Evolutionary conservation across 176 grass and related monocot genomes (phyloP).

Genomic region (Neostapfia colusana): DNA sequence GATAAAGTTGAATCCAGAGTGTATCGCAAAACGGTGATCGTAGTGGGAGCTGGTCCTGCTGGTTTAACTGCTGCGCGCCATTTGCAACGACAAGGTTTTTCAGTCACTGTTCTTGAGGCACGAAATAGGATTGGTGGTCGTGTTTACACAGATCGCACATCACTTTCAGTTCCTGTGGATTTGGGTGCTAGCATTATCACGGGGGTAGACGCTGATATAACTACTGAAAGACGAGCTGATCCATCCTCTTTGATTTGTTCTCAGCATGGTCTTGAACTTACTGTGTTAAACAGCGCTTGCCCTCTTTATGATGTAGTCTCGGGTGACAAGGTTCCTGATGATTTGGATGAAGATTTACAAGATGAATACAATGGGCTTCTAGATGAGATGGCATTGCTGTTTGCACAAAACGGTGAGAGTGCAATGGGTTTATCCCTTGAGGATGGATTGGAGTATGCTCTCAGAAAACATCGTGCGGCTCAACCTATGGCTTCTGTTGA

Average conservation of each 20-base stretch:
- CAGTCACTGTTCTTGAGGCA: conserved; percentile 89
- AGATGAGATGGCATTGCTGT: conserved; percentile 89
- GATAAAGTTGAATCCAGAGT: conserved; percentile 37
- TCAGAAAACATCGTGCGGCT: conserved; percentile 66
- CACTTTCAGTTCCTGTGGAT: conserved; percentile 98
- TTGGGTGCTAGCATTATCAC: conserved; percentile 99
- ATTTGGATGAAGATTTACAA: conserved; percentile 77
- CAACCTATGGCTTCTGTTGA: conserved; percentile 46
- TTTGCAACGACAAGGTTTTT: conserved; percentile 85
- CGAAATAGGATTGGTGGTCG: conserved; percentile 88
- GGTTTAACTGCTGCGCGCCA: conserved; percentile 92
- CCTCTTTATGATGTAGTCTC: conserved; percentile 93
- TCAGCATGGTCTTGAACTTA: conserved; percentile 92
- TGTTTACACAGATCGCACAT: conserved; percentile 79
- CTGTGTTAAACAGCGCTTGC: conserved; percentile 86
- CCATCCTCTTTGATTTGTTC: conserved; percentile 94
- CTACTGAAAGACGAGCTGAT: conserved; percentile 89
- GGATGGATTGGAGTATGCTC: conserved; percentile 84
- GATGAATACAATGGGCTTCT: conserved; percentile 88
- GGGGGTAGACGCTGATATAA: conserved; percentile 91
- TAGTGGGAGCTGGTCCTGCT: conserved; percentile 93
- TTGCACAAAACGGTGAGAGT: conserved; percentile 87
- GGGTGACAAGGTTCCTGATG: conserved; percentile 80
- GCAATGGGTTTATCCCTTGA: conserved; percentile 84
- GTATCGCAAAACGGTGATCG: conserved; percentile 59